Evolutionary conservation across 768 basidiomycete species (phyloP), one percentile per base, ranked within the genome.

Genomic region (Russula vinacea): DNA sequence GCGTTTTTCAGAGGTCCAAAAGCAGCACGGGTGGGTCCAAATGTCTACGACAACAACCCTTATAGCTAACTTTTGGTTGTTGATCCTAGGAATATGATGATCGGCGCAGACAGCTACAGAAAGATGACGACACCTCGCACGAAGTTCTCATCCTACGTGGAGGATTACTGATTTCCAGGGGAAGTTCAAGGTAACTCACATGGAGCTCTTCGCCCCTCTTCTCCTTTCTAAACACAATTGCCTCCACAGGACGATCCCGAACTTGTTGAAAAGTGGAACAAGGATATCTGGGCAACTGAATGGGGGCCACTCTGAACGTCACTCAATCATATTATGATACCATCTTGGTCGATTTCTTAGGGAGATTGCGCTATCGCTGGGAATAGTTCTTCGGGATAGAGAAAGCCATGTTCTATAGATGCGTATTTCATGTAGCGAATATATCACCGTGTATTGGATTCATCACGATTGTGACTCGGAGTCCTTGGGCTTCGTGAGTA

Each of bases 251-350:
- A 87, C 62, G 88, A 92, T 71, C 80, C 85, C 9, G 74, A 77
- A 33, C 80, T 92, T 19, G 84, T 92, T 10, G 90, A 90, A 74
- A 88, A 89, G 62, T 92, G 88, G 88, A 83, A 84, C 65, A 79
- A 82, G 67, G 79, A 83, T 11, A 77, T 86, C 32, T 89, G 87
- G 88, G 81, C 77, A 49, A 72, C 74, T 6, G 75, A 81, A 14
- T 79, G 77, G n/a, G n/a, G 45, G 76, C 50, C 60, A 13, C 58
- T 56, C 37, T 67, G 63, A 61, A 16, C 8, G 16, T 17, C 11
- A 19, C 32, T 50, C 22, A 16, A 54, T 16, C 19, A 8, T 1
- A 40, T 42, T 49, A 22, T 32, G 39, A 55, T 42, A 22, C 44
- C 47, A 33, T 32, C 26, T 40, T 37, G 16, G 45, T n/a, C n/a